Conservation (phyloP, 352 stramenopile species). For the Pythium chondricola region DNA sequence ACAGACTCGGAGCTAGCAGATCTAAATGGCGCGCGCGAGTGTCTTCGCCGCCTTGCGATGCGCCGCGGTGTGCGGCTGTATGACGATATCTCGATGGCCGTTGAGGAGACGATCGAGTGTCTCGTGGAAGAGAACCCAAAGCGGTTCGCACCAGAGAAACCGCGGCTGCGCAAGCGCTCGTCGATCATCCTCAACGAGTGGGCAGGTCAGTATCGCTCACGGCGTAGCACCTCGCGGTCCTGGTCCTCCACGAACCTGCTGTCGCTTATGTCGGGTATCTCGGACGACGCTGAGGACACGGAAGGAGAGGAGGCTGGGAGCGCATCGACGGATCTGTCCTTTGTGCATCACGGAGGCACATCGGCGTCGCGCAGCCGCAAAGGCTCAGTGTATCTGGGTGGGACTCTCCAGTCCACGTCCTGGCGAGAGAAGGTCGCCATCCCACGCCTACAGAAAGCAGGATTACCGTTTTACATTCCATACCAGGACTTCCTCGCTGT, state of each 20-base stretch:
- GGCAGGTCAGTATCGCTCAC: constrained; percentile 44
- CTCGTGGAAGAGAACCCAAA: constrained; percentile 44
- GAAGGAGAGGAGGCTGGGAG: constrained; percentile 6
- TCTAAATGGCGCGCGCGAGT: constrained; percentile 76
- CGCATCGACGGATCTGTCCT: constrained; percentile 14
- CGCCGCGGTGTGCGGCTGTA: constrained; percentile 48
- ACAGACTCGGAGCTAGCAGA: constrained; percentile 67
- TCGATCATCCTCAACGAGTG: constrained; percentile 72
- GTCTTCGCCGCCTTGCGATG: constrained; percentile 56
- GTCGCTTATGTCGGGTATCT: constrained; percentile 27
- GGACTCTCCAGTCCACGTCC: constrained; percentile 61
- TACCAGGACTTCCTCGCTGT: constrained; percentile 68
- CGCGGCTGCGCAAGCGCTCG: constrained; percentile 62
- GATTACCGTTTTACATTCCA: constrained; percentile 71
- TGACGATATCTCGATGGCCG: constrained; percentile 34
- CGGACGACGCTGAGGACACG: constrained; percentile 23
- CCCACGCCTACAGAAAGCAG: constrained; percentile 58
- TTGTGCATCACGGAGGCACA: constrained; percentile 36
- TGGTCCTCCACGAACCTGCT: constrained; percentile 55
- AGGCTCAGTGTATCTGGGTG: constrained; percentile 67
- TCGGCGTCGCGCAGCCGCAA: constrained; percentile 40
- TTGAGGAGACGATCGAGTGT: constrained; percentile 42
- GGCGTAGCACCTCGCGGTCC: constrained; percentile 50
- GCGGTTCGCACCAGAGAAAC: constrained; percentile 32
- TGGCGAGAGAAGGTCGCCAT: constrained; percentile 76